phyloP scores from a whole-genome alignment of 495 filamentous ascomycete genomes.

The Bryoglossum gracile region DNA sequence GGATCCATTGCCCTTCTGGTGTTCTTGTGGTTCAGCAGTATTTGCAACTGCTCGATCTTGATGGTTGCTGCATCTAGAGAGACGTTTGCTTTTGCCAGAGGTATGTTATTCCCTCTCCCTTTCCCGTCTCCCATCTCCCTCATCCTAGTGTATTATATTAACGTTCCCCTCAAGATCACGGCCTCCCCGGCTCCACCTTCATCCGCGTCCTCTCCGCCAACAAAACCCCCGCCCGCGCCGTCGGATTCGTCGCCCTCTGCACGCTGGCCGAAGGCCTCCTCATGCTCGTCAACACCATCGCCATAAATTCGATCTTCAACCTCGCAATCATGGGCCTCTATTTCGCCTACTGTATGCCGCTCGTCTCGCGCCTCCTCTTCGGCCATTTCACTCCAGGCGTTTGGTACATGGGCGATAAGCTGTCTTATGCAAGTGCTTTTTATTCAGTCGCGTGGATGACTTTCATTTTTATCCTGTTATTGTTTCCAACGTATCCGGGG shows the following conservation, averaged over 20 bases:
- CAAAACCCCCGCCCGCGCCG: constrained; percentile 20
- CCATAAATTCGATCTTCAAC: constrained; percentile 24
- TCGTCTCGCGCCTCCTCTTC: constrained; percentile 15
- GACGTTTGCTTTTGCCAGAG: constrained; percentile 21
- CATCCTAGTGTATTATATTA: too few relatives aligned
- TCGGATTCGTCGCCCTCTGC: constrained; percentile 16
- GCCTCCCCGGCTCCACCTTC: constrained; percentile 17
- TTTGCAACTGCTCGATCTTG: constrained; percentile 22
- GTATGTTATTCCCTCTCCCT: neutral
- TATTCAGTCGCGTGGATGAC: constrained; percentile 21
- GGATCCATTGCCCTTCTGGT: constrained; percentile 17
- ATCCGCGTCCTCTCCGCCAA: constrained; percentile 17
- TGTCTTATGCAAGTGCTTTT: constrained; percentile 4
- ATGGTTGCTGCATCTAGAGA: constrained; percentile 21
- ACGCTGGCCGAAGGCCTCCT: constrained; percentile 19
- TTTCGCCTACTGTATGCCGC: constrained; percentile 21
- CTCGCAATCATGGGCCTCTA: constrained; percentile 23
- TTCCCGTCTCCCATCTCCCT: too few relatives aligned
- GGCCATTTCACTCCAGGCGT: constrained; percentile 17
- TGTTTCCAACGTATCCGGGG: constrained; percentile 13
- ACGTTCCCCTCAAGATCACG: constrained; percentile 14
- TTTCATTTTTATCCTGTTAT: constrained; percentile 19
- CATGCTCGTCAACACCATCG: constrained; percentile 23
- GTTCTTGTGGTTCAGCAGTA: constrained; percentile 16
- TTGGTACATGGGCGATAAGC: constrained; percentile 16